These are phyloP conservation scores for Physcomitrium patens DNA, from an alignment of 225 moss, liverwort and hornwort species.

Conservation along the genomic window DNA sequence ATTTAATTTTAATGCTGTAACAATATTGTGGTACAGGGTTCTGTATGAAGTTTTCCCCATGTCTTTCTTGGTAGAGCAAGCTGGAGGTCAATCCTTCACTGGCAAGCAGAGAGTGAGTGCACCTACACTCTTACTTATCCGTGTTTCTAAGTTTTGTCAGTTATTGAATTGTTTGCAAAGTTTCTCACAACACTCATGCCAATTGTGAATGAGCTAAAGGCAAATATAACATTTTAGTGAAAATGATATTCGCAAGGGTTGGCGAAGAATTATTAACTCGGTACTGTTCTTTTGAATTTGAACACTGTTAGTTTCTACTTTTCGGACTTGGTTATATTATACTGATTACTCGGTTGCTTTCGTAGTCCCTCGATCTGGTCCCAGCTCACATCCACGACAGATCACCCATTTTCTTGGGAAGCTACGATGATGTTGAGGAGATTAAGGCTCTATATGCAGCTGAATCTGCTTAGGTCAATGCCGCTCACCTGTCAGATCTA, in stretches of 20 bases:
- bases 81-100: conserved; percentile 74
- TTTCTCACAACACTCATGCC: neutral
- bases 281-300: neutral
- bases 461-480: conserved; percentile 7
- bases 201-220: neutral
- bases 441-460: conserved; percentile 60
- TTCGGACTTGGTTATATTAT: neutral
- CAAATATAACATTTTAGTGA: neutral
- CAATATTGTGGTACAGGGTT: conserved; percentile 39
- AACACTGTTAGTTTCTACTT: neutral
- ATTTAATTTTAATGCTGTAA: neutral
- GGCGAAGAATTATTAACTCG: neutral
- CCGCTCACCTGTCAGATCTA: neutral
- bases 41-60: conserved; percentile 79
- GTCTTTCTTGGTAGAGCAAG: conserved; percentile 80
- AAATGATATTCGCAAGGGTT: neutral
- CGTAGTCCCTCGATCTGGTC: conserved; percentile 66
- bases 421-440: conserved; percentile 71
- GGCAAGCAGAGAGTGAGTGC: conserved; percentile 56
- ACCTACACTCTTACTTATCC: neutral
- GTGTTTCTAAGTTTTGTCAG: neutral
- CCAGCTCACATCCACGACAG: conserved; percentile 69
- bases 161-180: neutral
- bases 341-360: neutral
- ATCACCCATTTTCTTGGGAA: conserved; percentile 76